These are phyloP conservation scores for Psilocybe sp. DNA, from an alignment of 768 basidiomycete genomes.

Conservation along the genomic window DNA sequence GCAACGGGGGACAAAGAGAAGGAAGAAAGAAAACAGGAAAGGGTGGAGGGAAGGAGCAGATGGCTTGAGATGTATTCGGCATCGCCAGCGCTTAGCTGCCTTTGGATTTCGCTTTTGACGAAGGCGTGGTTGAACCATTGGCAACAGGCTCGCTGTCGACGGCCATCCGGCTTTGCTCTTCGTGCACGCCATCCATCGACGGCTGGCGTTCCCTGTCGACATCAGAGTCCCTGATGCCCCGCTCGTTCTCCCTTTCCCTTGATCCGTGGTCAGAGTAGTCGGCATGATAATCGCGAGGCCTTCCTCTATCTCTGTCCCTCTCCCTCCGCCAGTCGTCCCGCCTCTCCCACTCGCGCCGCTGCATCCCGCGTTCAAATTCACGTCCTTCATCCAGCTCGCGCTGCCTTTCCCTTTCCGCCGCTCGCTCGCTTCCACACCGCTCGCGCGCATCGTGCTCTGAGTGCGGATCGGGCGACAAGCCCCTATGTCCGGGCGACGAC, in stretches of 20 bases:
- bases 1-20: not conserved
- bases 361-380: slow-evolving; percentile 3
- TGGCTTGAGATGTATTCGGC: not conserved
- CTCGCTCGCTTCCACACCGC: slow-evolving; percentile 6
- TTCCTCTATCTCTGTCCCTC: not conserved
- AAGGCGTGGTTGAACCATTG: not conserved
- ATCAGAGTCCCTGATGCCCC: slow-evolving; percentile 16
- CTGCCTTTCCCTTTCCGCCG: slow-evolving; percentile 11
- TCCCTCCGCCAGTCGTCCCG: slow-evolving; percentile 4
- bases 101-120: no score
- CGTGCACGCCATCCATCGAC: slow-evolving; percentile 31
- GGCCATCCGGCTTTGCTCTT: slow-evolving; percentile 13
- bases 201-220: slow-evolving; percentile 36
- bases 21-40: not conserved
- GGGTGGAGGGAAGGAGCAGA: not conserved
- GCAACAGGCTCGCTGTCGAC: not conserved
- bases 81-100: not conserved
- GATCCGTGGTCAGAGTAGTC: not conserved
- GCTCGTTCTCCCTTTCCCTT: not conserved
- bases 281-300: not conserved
- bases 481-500: no score
- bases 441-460: slow-evolving; percentile 19
- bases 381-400: slow-evolving; percentile 4
- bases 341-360: slow-evolving; percentile 3
- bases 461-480: slow-evolving; percentile 1